Evolutionary conservation across 306 rosid species (phyloP), one percentile per base, ranked within the genome.

Genomic region (Cucurbita maxima): DNA sequence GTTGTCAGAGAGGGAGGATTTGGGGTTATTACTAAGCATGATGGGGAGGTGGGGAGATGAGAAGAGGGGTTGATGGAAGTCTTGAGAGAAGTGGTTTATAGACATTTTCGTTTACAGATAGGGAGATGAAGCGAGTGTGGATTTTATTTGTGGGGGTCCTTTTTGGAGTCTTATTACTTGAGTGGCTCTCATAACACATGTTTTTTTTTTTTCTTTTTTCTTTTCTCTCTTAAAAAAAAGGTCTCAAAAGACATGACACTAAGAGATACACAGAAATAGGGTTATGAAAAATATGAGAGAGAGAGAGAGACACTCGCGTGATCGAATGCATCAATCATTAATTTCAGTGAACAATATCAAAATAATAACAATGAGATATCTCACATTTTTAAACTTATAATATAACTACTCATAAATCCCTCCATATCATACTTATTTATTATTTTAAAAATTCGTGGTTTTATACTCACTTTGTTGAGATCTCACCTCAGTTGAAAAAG

Each of bases 251-350:
- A 83, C 76, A 86, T 79, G 91, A 89, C 79, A 78, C 60, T 38
- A 72, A 22, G 37, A 58, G 73, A 48, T 50, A 37, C 58, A 73
- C 87, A 48, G 45, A 47, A 19, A 3, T 1, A 13, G 20, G 6
- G 66, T 59, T 47, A 6, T 25, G 56, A 45, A 61, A 61, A 61
- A 61, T 66, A 61, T 22, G 69, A 78, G 82, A 74, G 76, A 69
- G 72, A 47, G 47, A 76, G 15, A 77, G 80, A 90, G 81, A 87
- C 82, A 82, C 83, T 79, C 83, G 83, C 80, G 87, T 83, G 81
- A 79, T 73, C 60, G 64, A 81, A 81, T 81, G 67, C 80, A 36
- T 72, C 78, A 55, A 58, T 78, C 83, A 76, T 82, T 69, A 75
- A 62, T 84, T 75, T 86, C 77, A 75, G 86, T 77, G 85, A 58